Base-by-base conservation (phyloP, 2,329 filamentous ascomycete genomes). In the Rutstroemia sp. region DNA sequence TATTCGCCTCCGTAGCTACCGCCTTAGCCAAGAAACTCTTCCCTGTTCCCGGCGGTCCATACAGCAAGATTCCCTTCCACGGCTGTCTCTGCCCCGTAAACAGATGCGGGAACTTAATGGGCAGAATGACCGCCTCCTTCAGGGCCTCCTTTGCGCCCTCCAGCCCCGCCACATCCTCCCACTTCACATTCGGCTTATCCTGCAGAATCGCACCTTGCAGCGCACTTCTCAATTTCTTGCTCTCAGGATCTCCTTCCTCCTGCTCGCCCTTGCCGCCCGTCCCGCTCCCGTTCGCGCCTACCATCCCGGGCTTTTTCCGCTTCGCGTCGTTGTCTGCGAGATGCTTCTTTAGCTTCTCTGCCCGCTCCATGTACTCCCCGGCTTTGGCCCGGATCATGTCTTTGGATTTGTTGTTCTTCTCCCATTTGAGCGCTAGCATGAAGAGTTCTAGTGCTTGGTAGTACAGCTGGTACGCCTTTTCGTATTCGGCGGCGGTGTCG, bases 391-490 rank as follows among this genome's bases (percentile, higher is more conserved):
- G 87, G 73, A 99, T 96, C 82, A 96, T 95, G 70, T 95, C 91
- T 78, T 97, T 97, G 62, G 90, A 92, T 67, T 92, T 92, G 61
- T 88, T 85, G 76, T 96, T 97, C 82, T 97, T 99, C 77, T 99
- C 94, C 92, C 92, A 99, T 79, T 99, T 99, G 59, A 99, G 81
- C 36, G 94, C 94, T 60, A 97, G 88, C 88, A 99, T 96, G 79
- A 97, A 99, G 57, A 97, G 84, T 75, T 99, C 92, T 65, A 99
- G 88, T 51, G 92, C 87, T 65, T 90, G 86, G 78, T 96, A 96
- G 82, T 99, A 99, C 61, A 88, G 81, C 70, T 96, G 89, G 73
- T 97, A 97, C 56, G 94, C 94, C 73, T 95, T 92, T 68, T 96
- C 91, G 75, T 99, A 99, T 71, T 97, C 90, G 71, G 90, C 92